These are phyloP conservation scores for Rhizophagus clarus DNA, from an alignment of 192 early-diverging fungal species.

Conservation along the genomic window DNA sequence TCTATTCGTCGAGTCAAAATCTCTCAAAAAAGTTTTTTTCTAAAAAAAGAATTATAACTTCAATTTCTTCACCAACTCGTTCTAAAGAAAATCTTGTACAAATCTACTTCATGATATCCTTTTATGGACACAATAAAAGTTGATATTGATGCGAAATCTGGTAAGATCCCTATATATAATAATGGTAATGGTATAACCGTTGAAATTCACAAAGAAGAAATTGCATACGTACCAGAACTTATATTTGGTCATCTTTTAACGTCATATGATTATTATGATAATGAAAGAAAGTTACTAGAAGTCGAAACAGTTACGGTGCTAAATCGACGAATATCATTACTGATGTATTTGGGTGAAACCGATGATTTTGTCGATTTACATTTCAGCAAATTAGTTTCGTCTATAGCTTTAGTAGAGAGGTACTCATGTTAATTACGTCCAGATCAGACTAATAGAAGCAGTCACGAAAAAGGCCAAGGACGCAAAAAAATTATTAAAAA, in stretches of 20 bases:
- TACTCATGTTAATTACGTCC: constrained; percentile 84
- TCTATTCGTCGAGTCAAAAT: no score
- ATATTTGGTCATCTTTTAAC: no score
- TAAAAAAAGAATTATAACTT: no score
- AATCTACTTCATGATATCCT: no score
- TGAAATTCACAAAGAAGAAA: constrained; percentile 88
- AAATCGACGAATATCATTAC: constrained; percentile 98
- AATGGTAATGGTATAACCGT: constrained; percentile 95
- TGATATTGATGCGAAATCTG: constrained; percentile 74
- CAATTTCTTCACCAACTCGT: no score
- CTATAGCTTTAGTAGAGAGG: constrained; percentile 96
- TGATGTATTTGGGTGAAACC: constrained; percentile 65
- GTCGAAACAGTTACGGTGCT: constrained; percentile 91
- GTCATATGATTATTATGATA: no score
- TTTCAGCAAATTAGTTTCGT: constrained; percentile 92
- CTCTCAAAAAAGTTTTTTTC: no score
- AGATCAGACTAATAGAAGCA: constrained; percentile 77
- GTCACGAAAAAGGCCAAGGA: constrained; percentile 78
- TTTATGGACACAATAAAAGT: constrained; percentile 84
- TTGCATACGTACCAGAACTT: no score
- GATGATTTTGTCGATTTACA: no score
- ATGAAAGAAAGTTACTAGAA: constrained; percentile 91
- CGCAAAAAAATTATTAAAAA: constrained; percentile 71
- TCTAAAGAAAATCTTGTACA: no score
- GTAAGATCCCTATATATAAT: constrained; percentile 86